Conservation (phyloP, 176 grass and related monocot genomes). For the Aegilops speltoides region DNA sequence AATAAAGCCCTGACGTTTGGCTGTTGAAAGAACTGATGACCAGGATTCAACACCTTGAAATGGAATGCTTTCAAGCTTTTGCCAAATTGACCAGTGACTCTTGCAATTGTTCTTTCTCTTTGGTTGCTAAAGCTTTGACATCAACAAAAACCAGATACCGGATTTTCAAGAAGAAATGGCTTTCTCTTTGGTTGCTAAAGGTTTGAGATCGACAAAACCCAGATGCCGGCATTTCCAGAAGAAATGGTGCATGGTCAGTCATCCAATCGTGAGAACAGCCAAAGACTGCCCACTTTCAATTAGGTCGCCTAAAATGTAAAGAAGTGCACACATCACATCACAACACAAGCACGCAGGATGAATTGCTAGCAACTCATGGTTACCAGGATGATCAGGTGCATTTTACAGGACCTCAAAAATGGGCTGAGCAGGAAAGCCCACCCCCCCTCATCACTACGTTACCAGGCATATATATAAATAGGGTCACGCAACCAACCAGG, state of each 20-base stretch:
- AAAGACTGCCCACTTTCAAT: neutral
- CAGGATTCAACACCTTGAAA: neutral
- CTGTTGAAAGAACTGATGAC: neutral
- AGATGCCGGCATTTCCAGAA: neutral
- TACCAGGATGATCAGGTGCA: conserved; percentile 39
- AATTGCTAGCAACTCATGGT: conserved; percentile 21
- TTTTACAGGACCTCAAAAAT: conserved; percentile 62
- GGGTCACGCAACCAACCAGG: conserved; percentile 27
- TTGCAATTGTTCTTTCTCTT: neutral
- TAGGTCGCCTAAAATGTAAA: neutral
- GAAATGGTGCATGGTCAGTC: conserved; percentile 8
- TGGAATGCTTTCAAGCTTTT: neutral
- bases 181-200: too few relatives aligned
- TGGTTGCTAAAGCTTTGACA: too few relatives aligned
- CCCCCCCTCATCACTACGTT: conserved; percentile 23
- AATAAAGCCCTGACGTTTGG: neutral
- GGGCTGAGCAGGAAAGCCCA: conserved; percentile 25
- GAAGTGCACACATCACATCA: neutral
- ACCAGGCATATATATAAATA: conserved; percentile 44
- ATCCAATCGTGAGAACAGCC: neutral
- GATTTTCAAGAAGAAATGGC: neutral
- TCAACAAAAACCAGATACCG: neutral
- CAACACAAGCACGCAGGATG: neutral
- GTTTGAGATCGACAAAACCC: neutral
- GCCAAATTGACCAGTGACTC: conserved; percentile 10